Evolutionary conservation across 176 grass and related monocot genomes (phyloP), one percentile per base, ranked within the genome.

Genomic region (Bonia amplexicaulis): DNA sequence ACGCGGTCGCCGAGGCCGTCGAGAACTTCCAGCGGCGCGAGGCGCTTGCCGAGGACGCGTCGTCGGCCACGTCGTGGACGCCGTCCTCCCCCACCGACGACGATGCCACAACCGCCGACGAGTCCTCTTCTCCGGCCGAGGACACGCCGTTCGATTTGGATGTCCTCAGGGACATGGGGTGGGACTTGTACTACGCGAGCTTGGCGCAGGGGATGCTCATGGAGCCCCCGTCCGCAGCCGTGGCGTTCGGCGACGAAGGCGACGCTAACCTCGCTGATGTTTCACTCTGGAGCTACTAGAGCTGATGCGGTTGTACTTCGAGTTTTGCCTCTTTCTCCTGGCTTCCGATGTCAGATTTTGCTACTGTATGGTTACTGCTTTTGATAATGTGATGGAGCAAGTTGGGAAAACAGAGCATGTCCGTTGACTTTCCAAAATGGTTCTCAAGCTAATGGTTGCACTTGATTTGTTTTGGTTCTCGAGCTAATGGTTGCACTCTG

Each of bases 161-260:
- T 41, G 61, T 89, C 22, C 26, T 94, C 12, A 20, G 55, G 7
- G 90, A 89, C 65, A 89, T 91, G 92, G 80, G 77, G 48, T 89
- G 80, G 90, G 86, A 84, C 73, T 8, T 89, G 65, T 97, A 97
- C 85, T 97, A 94, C 66, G 81, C 92, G 75, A 90, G 88, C 84
- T 54, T 94, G 76, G 86, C 90, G 20, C 83, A 94, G 86, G 92
- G 58, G 23, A 80, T 97, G 88, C 84, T 94, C 55, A 11, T 84
- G 80, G 81, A 69, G 48, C 88, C 88, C 22, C 83, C 88, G 7
- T 42, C n/a, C 17, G 0, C 11, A 0, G 55, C 41, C 1, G 25
- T 64, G 17, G 82, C 77, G 37, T 53, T 78, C 72, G 66, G 64
- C 64, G 88, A 90, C 5, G 65, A n/a, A 4, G 73, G 64, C 45